Evolutionary conservation across 192 early-diverging fungal species (phyloP).

Genomic region (Gryganskiella cystojenkinii): DNA sequence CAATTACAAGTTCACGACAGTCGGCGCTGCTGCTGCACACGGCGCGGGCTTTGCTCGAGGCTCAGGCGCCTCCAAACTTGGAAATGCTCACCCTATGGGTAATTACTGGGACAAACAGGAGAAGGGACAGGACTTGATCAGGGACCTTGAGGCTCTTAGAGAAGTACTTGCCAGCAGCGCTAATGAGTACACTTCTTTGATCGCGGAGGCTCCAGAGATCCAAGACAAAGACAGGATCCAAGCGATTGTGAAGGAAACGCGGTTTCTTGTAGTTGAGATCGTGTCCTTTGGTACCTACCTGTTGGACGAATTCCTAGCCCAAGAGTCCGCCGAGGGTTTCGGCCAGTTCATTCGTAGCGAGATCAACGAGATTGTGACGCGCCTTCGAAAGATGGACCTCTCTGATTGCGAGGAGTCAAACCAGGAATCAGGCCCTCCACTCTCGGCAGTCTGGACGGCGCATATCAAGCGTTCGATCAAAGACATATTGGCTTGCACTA

Average conservation of each 20-base stretch:
- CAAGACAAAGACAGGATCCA: background rate
- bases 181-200: conserved; percentile 11
- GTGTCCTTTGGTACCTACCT: conserved; percentile 23
- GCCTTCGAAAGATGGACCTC: conserved; percentile 20
- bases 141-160: conserved; percentile 28
- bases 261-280: conserved; percentile 31
- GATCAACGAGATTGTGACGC: conserved; percentile 14
- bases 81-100: conserved; percentile 18
- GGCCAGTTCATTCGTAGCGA: conserved; percentile 25
- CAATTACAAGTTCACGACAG: conserved; percentile 44
- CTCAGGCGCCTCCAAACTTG: background rate
- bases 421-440: background rate
- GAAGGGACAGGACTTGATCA: conserved; percentile 26
- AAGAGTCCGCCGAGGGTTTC: conserved; percentile 11
- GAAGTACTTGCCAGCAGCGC: conserved; percentile 18
- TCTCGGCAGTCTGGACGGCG: background rate
- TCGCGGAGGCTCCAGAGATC: background rate
- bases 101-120: conserved; percentile 39
- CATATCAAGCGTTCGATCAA: conserved; percentile 22
- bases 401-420: background rate
- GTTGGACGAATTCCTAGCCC: conserved; percentile 15
- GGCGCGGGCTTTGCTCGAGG: conserved; percentile 25
- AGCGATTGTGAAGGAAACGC: conserved; percentile 25
- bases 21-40: conserved; percentile 39
- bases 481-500: conserved; percentile 22